Evolutionary conservation across 441 rosid species (phyloP).

Genomic region (Lepidium campestre): DNA sequence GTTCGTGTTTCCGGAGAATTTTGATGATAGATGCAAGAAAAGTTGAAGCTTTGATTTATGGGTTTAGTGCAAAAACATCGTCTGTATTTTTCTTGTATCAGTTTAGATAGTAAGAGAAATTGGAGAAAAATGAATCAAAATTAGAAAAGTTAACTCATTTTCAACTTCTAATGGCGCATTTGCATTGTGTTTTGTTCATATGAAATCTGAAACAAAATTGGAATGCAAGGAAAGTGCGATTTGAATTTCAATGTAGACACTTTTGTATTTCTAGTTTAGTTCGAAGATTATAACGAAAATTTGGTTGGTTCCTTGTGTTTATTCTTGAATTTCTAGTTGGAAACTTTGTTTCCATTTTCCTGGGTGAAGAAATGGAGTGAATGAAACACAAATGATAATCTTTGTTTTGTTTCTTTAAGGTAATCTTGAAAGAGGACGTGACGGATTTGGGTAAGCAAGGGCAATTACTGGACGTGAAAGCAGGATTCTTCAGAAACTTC

Average conservation of each 20-base stretch:
- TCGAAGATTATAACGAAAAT: not conserved
- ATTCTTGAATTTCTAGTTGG: not conserved
- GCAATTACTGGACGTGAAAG: slow-evolving; percentile 68
- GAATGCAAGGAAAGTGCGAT: not conserved
- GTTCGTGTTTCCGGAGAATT: not conserved
- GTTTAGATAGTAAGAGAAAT: not conserved
- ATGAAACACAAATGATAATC: not conserved
- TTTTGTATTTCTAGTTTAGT: not conserved
- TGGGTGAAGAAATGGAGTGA: not conserved
- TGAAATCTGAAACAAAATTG: not conserved
- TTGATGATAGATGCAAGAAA: not conserved
- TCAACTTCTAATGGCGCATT: not conserved
- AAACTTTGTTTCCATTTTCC: not conserved
- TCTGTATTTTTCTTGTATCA: not conserved
- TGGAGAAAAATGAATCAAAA: not conserved
- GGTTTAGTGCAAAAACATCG: not conserved
- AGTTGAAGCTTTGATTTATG: not conserved
- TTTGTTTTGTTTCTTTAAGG: slow-evolving; percentile 35
- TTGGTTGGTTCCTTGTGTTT: not conserved
- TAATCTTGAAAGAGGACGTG: slow-evolving; percentile 84
- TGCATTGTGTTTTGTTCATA: not conserved
- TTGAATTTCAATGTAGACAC: not conserved
- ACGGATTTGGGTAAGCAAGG: slow-evolving; percentile 68
- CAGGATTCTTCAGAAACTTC: slow-evolving; percentile 85
- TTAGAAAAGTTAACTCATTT: not conserved